Percentiles rank a stretch among this genome's conserved stretches.
Conservation (phyloP, 1,284 basidiomycete genomes). For the Veloporphyrellus conicus region DNA sequence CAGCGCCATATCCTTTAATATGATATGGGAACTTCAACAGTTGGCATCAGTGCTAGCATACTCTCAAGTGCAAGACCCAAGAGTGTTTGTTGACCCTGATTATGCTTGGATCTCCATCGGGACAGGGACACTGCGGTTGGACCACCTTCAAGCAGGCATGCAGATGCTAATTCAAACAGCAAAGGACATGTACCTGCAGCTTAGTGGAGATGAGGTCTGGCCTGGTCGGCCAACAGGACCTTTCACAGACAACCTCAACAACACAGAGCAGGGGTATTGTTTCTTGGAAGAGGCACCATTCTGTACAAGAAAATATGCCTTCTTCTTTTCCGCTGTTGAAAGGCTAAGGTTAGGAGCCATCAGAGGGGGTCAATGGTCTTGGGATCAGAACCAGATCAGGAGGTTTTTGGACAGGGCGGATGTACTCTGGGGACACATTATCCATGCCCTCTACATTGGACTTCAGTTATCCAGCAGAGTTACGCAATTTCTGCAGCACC, state of each 20-base stretch:
- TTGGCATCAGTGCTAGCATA: neutral
- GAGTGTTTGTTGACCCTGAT: neutral
- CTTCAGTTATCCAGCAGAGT: neutral
- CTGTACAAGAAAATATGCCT: neutral
- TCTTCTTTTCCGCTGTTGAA: neutral
- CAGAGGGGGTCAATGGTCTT: neutral
- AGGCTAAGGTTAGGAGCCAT: neutral
- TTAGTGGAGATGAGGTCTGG: neutral
- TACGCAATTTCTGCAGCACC: slow-evolving; percentile 1
- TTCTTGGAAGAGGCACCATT: slow-evolving; percentile 8
- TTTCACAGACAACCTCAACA: neutral
- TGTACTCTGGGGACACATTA: neutral
- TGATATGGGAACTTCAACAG: slow-evolving; percentile 4
- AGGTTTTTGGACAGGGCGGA: neutral
- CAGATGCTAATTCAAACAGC: neutral
- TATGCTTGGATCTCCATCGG: slow-evolving; percentile 7
- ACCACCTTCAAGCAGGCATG: neutral
- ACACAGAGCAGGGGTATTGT: neutral
- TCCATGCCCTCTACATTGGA: neutral
- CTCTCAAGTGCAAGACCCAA: neutral
- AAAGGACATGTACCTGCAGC: neutral
- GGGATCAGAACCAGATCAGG: neutral
- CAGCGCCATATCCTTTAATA: neutral
- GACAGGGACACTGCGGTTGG: neutral
- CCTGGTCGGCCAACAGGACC: neutral